phyloP scores from a whole-genome alignment of 2,329 filamentous ascomycete species.

The Phaeosphaeriaceae sp. region DNA sequence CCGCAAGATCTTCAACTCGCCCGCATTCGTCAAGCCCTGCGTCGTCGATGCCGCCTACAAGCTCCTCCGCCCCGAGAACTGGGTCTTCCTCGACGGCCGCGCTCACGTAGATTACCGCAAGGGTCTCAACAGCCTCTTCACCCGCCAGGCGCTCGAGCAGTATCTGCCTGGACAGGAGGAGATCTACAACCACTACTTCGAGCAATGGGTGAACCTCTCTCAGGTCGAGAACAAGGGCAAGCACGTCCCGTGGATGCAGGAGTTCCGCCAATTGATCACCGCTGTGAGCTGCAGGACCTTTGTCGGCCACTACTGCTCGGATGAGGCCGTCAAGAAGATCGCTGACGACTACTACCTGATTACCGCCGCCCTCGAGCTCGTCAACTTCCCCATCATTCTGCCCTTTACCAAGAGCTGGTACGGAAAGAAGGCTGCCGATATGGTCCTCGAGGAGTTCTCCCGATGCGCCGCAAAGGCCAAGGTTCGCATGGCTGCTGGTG shows the following conservation, averaged over 20 bases:
- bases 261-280: conserved; percentile 94
- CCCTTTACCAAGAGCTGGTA: conserved; percentile 97
- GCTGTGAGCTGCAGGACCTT: conserved; percentile 97
- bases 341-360: conserved; percentile 97
- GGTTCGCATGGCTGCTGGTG: conserved; percentile 87
- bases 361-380: conserved; percentile 91
- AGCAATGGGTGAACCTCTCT: conserved; percentile 77
- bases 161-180: conserved; percentile 94
- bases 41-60: conserved; percentile 95
- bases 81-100: conserved; percentile 97
- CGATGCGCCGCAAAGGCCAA: conserved; percentile 94
- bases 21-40: conserved; percentile 89
- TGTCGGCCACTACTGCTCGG: conserved; percentile 91
- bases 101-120: conserved; percentile 96
- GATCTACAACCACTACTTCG: conserved; percentile 87
- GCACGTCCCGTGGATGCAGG: conserved; percentile 85
- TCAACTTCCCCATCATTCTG: conserved; percentile 87
- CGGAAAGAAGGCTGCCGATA: conserved; percentile 92
- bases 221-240: conserved; percentile 71
- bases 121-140: conserved; percentile 93
- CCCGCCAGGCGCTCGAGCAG: conserved; percentile 81
- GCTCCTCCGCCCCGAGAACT: conserved; percentile 89
- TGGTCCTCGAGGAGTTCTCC: conserved; percentile 87
- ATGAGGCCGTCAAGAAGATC: conserved; percentile 90
- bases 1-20: conserved; percentile 96